phyloP scores from a whole-genome alignment of 495 filamentous ascomycete species.

The Pyrenula massariospora region DNA sequence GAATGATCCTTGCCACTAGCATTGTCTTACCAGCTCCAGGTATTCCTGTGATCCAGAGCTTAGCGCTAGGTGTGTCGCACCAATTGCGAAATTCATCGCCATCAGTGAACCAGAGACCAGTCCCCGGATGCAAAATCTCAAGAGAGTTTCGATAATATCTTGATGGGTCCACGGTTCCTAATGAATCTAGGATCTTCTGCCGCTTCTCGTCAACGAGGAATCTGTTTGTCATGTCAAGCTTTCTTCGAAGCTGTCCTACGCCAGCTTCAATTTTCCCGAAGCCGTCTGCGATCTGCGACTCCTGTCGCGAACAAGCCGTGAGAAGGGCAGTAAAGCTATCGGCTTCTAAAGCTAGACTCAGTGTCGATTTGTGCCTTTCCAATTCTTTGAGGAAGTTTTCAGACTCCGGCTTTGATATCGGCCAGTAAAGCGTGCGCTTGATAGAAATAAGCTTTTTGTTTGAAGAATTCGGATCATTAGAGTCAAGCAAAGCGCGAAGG shows the following conservation, averaged over 20 bases:
- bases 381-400: slow-evolving; percentile 15
- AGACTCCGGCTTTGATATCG: slow-evolving; percentile 8
- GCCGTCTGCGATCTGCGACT: too few relatives aligned
- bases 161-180: slow-evolving; percentile 12
- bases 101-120: slow-evolving; percentile 22
- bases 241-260: too few relatives aligned
- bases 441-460: too few relatives aligned
- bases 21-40: slow-evolving; percentile 30
- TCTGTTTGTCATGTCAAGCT: too few relatives aligned
- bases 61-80: slow-evolving; percentile 8
- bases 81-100: slow-evolving; percentile 15
- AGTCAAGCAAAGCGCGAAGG: too few relatives aligned
- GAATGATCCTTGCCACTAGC: too few relatives aligned
- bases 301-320: too few relatives aligned
- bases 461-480: too few relatives aligned
- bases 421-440: too few relatives aligned
- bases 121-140: slow-evolving; percentile 18
- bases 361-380: slow-evolving; percentile 15
- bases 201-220: slow-evolving; percentile 11
- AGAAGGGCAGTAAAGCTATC: too few relatives aligned
- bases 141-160: slow-evolving; percentile 13
- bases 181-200: slow-evolving; percentile 13
- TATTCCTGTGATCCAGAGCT: slow-evolving; percentile 27
- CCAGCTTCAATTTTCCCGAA: too few relatives aligned
- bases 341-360: slow-evolving; percentile 18